Conservation (phyloP, 768 basidiomycete genomes). For the Saitozyma sp. region DNA sequence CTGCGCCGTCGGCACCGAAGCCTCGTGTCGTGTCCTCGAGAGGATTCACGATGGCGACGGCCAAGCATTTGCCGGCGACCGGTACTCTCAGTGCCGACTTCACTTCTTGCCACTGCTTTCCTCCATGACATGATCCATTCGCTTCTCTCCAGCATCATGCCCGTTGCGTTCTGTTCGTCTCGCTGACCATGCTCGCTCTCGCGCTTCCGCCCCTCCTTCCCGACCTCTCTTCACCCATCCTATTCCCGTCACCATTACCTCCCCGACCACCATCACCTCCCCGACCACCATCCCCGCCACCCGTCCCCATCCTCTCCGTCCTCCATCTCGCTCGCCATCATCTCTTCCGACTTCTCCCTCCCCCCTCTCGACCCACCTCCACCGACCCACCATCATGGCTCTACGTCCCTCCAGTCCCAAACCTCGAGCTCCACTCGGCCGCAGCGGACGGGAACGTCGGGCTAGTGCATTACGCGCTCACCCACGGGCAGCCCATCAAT, state of each 20-base stretch:
- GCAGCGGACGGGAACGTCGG: slow-evolving; percentile 72
- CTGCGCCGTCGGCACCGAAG: no score
- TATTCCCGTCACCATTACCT: slow-evolving; percentile 2
- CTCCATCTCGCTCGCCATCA: slow-evolving; percentile 3
- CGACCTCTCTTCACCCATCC: slow-evolving; percentile 1
- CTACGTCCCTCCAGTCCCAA: slow-evolving; percentile 44
- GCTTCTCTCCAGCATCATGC: no score
- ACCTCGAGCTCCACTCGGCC: slow-evolving; percentile 57
- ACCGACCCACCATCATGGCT: slow-evolving; percentile 1
- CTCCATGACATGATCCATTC: not conserved
- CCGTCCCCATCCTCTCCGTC: slow-evolving; percentile 4
- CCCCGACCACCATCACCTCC: slow-evolving; percentile 1
- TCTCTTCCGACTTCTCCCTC: slow-evolving; percentile 12
- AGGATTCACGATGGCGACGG: no score
- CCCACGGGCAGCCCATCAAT: slow-evolving; percentile 93
- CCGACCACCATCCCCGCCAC: slow-evolving; percentile 2
- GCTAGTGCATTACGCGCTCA: slow-evolving; percentile 62
- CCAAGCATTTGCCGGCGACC: not conserved
- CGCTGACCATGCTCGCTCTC: slow-evolving; percentile 15
- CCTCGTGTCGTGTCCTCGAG: no score
- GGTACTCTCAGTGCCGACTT: not conserved
- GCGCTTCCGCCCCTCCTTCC: slow-evolving; percentile 1
- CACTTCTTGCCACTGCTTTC: not conserved
- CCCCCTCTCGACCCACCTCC: slow-evolving; percentile 12
- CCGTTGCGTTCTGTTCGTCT: not conserved